A percentile compares a stretch with the other conserved stretches of the same genome.
These are phyloP conservation scores for Ophiosphaerella korrae DNA, from an alignment of 2,329 filamentous ascomycete species.

Conservation along the genomic window DNA sequence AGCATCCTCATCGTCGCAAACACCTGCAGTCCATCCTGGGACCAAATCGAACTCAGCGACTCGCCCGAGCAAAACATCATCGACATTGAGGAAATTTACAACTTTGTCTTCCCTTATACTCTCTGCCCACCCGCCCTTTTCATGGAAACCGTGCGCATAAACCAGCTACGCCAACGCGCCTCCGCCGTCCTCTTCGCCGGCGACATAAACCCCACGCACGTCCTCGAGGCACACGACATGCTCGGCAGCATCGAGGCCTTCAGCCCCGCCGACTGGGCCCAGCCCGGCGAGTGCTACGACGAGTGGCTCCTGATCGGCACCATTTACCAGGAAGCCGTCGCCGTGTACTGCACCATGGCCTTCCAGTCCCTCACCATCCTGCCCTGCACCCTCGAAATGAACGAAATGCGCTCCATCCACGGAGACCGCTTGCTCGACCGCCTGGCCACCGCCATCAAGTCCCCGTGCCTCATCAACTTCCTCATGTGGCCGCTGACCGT, in stretches of 20 bases:
- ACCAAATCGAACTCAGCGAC: slow-evolving; percentile 30
- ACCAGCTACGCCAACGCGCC: slow-evolving; percentile 24
- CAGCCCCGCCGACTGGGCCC: slow-evolving; percentile 32
- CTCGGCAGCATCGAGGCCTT: slow-evolving; percentile 30
- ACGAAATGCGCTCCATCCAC: slow-evolving; percentile 18
- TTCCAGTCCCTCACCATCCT: slow-evolving; percentile 28
- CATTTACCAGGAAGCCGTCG: slow-evolving; percentile 29
- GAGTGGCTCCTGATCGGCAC: slow-evolving; percentile 33
- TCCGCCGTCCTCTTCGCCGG: slow-evolving; percentile 6
- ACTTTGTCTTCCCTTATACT: slow-evolving; percentile 33
- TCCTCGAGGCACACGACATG: slow-evolving; percentile 24
- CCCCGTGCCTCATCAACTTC: slow-evolving; percentile 16
- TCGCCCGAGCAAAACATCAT: slow-evolving; percentile 13
- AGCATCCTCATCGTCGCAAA: slow-evolving; percentile 35
- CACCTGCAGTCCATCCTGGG: slow-evolving; percentile 28
- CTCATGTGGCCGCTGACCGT: slow-evolving; percentile 33
- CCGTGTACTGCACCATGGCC: slow-evolving; percentile 36
- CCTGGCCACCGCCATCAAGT: slow-evolving; percentile 12
- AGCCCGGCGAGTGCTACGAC: slow-evolving; percentile 20
- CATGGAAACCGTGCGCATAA: slow-evolving; percentile 29
- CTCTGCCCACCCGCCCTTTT: slow-evolving; percentile 34
- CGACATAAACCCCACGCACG: slow-evolving; percentile 12
- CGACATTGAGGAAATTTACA: slow-evolving; percentile 27
- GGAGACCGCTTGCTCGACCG: slow-evolving; percentile 15
- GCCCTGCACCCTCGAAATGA: slow-evolving; percentile 20